Base-by-base conservation (phyloP, 2,329 filamentous ascomycete genomes). In the Ophiostoma angusticollis region DNA sequence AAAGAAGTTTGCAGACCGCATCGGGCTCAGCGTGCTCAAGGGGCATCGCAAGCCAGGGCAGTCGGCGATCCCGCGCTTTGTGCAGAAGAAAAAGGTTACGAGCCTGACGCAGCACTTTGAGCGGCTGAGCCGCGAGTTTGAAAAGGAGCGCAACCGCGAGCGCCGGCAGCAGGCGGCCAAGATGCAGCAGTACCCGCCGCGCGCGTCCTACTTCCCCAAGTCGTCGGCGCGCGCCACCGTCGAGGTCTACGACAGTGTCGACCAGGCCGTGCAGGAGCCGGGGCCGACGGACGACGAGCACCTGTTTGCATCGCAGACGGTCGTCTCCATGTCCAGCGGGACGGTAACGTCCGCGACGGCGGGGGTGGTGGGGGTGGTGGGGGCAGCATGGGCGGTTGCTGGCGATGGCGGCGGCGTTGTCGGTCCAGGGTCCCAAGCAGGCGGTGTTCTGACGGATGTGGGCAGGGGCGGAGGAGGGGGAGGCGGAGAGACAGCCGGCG, bases 101-200 rank as follows among this genome's bases (percentile, higher is more conserved):
- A 86, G 80, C n/a, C 68, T 98, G 35, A 85, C 91, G 14, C 84
- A 84, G 50, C 91, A 96, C 56, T 96, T 98, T 54, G 93, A 98
- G 58, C 87, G 96, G 57, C 68, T 98, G 41, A 95, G 86, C 50
- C 80, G 87, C 18, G 93, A 98, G 54, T 98, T 98, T 49, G 86
- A 95, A 54, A 93, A 89, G 51, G 89, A 98, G 59, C 75, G 91
- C 31, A 74, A 93, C 49, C 80, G 83, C 35, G 89, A 96, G 56
- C 76, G 84, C 47, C 80, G 80, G 51, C 81, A 86, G 55, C 69
- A 84, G 43, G 83, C 84, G 19, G 82, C 84, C 32, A 85, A 79
- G 52, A 78, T 81, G 54, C 65, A 70, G 31, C 65, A 70, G 31
- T 68, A 73, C 55, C 84, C 84, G 12, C 74, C n/a, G 87, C 45